Evolutionary conservation across 2,329 filamentous ascomycete genomes (phyloP), one percentile per base, ranked within the genome.

Genomic region (Aspergillus pseudoviridinutans): DNA sequence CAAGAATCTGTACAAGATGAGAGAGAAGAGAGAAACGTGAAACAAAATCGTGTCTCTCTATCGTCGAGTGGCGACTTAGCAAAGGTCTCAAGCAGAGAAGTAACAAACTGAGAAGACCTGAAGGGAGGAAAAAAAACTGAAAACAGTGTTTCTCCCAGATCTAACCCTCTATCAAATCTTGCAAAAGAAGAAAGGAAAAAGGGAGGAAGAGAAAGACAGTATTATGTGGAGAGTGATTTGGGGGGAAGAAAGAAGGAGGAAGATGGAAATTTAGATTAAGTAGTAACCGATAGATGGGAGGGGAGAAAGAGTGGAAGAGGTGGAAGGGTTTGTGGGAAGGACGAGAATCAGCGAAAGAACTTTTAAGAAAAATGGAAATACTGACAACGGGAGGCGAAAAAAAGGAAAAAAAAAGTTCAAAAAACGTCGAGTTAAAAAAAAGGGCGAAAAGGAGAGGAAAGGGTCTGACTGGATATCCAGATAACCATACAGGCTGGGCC

Each of bases 381-480:
- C 64, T 60, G 64, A 38, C 42, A 54, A 65, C 62, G 65, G 62
- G 61, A 71, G 66, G 67, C 64, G 64, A 68, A 70, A 59, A 61
- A 59, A 58, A 54, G 56, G 50, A 46, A 50, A 55, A 53, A 53
- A 54, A 54, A 50, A 29, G 17, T 44, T 58, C 49, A 22, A 49
- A 54, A 51, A 57, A 49, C 49, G 50, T 58, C 53, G 42, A 56
- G 42, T 49, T 50, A 54, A 55, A 53, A 28, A 27, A 42, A 20
- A 38, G 49, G 27, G 20, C 25, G 22, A 49, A 25, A 49, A 54
- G 27, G 32, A 50, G 47, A 51, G 49, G 49, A 52, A 52, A 51
- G 20, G 44, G 29, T 51, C 50, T 50, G 53, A 47, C 44, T 47
- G 44, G 44, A 47, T 27, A 47, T 47, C 44, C 44, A 47, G 44